These are phyloP conservation scores for Tricholoma bakamatsutake DNA, from an alignment of 768 basidiomycete species.

Conservation along the genomic window DNA sequence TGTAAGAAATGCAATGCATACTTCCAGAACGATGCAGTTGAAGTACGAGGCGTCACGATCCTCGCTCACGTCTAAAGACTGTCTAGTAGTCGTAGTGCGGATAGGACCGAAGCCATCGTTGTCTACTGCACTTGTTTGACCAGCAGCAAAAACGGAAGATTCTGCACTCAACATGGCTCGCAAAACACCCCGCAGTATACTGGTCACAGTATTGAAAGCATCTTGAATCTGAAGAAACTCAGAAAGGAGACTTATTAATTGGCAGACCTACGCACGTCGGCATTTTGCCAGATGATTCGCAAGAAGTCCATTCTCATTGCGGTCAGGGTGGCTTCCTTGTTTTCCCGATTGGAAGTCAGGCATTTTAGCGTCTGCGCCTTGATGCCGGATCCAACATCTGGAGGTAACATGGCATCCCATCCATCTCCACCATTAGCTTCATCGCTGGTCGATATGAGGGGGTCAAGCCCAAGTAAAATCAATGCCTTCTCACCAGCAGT, in stretches of 20 bases:
- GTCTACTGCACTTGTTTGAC: conserved; percentile 33
- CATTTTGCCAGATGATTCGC: conserved; percentile 56
- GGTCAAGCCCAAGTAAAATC: conserved; percentile 62
- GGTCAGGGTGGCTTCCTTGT: conserved; percentile 5
- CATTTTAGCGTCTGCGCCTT: conserved; percentile 43
- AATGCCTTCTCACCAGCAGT: conserved; percentile 55
- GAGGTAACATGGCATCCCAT: conserved; percentile 42
- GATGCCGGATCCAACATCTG: conserved; percentile 54
- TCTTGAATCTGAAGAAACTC: conserved; percentile 46
- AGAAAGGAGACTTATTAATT: background rate
- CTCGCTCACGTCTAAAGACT: conserved; percentile 23
- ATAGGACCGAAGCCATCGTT: conserved; percentile 56
- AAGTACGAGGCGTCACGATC: conserved; percentile 21
- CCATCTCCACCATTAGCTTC: conserved; percentile 20
- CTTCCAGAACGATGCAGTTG: conserved; percentile 34
- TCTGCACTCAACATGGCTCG: conserved; percentile 27
- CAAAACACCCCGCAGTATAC: conserved; percentile 36
- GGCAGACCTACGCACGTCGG: conserved; percentile 47
- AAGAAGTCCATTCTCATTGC: conserved; percentile 39
- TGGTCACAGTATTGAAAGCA: conserved; percentile 22
- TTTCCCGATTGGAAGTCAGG: conserved; percentile 18
- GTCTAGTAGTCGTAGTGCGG: conserved; percentile 30
- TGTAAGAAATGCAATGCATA: conserved; percentile 57
- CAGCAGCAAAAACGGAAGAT: conserved; percentile 10
- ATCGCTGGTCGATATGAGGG: conserved; percentile 44